Percentiles rank a stretch among this genome's conserved stretches.
phyloP scores from a whole-genome alignment of 495 filamentous ascomycete genomes.

The Penicillium soppii region DNA sequence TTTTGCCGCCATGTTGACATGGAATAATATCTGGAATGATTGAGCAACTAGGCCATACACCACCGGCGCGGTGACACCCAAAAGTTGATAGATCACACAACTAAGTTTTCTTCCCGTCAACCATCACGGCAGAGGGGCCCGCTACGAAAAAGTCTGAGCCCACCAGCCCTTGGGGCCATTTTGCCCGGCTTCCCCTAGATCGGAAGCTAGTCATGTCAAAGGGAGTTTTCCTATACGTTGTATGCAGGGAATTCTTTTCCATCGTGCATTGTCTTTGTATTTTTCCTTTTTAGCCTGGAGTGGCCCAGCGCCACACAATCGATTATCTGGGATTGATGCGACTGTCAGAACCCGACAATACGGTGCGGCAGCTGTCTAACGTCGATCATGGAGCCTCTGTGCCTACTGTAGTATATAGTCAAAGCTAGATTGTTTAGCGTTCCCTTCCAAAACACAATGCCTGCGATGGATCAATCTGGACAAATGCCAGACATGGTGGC shows the following conservation, averaged over 20 bases:
- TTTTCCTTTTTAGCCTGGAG: too few species aligned
- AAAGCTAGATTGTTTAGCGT: background rate
- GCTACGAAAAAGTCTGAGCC: background rate
- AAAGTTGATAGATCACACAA: constrained; percentile 14
- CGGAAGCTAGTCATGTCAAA: background rate
- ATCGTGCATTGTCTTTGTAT: background rate
- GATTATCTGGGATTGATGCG: constrained; percentile 5
- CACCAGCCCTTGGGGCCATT: background rate
- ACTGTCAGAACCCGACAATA: constrained; percentile 36
- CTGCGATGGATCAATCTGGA: constrained; percentile 5
- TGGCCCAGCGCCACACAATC: constrained; percentile 9
- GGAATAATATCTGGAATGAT: background rate
- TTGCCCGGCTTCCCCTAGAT: background rate
- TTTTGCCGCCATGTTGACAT: background rate
- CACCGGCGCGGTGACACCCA: background rate
- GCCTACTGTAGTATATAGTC: background rate
- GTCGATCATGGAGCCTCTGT: constrained; percentile 28
- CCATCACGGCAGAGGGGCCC: background rate
- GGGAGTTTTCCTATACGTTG: background rate
- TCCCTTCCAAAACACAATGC: background rate
- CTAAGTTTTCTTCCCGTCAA: constrained; percentile 1
- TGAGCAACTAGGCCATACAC: background rate
- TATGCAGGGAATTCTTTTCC: constrained; percentile 15
- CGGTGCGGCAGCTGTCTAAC: constrained; percentile 30
- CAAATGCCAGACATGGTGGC: constrained; percentile 4